Base-by-base conservation (phyloP, 2,329 filamentous ascomycete genomes). In the Ascomycota sp. region DNA sequence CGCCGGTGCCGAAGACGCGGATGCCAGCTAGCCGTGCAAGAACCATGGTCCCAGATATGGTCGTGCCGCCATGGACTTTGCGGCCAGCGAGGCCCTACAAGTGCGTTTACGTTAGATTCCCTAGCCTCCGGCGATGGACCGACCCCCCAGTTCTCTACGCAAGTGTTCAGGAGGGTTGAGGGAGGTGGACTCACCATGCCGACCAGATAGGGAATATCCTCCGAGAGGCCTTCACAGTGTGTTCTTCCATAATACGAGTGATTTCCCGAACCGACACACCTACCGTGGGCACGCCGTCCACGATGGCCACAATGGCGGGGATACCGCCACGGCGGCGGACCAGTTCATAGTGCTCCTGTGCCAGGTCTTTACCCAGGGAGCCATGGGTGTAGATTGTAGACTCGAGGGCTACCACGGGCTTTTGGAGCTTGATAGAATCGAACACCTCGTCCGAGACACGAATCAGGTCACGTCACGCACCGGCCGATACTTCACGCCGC, bases 301-400 rank as follows among this genome's bases (percentile, higher is more conserved):
- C 56, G 30, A 98, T 69, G 25, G 82, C 89, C 47, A 94, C 80
- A 3, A 91, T 92, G 20, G 89, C 89, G 3, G 89, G 89, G 10
- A 94, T 66, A 11, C 66, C 82, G 24, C 89, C 89, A 51, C 83
- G 68, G 25, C 63, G 59, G 27, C 89, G 76, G 29, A 95, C 78
- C 25, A 91, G 63, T 9, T 74, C 71, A 45, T 94, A 81, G 35
- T 95, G 68, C 51, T 95, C 82, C 30, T 91, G 65, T 28, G 75
- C 65, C 13, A 69, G 56, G 27, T 65, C 62, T 22, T 71, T 67
- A n/a, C 81, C 80, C 10, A 98, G 61, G 15, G 77, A 73, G 25
- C 83, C 85, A 54, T 98, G 89, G 1, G 89, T 98, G 53, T 98
- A 95, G 41, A 98, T 95, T 4, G 89, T 93, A 2, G 81, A 83